Evolutionary conservation across 495 filamentous ascomycete species (phyloP).

Genomic region (Aeminium ludgeri): DNA sequence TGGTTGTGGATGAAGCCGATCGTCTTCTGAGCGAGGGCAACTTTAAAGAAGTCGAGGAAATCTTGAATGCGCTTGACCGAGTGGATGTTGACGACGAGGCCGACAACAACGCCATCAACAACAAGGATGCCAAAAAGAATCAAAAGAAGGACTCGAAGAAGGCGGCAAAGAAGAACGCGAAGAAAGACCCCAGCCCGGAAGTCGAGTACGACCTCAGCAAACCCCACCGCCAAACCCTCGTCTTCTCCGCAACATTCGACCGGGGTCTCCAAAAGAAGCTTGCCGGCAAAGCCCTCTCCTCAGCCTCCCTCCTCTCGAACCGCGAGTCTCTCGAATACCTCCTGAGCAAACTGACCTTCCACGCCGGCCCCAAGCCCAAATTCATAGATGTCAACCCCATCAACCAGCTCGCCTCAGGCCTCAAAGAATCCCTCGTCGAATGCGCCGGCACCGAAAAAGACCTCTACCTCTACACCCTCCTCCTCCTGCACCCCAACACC

Average conservation of each 20-base stretch:
- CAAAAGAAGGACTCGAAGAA: slow-evolving; percentile 9
- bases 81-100: slow-evolving; percentile 30
- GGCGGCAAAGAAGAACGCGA: not conserved
- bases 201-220: slow-evolving; percentile 11
- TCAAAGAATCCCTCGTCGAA: slow-evolving; percentile 83
- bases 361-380: slow-evolving; percentile 55
- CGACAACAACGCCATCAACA: slow-evolving; percentile 12
- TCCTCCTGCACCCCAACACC: slow-evolving; percentile 64
- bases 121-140: not conserved
- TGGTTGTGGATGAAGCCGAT: slow-evolving; percentile 92
- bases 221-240: slow-evolving; percentile 58
- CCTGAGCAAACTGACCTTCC: slow-evolving; percentile 75
- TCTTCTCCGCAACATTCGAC: slow-evolving; percentile 95
- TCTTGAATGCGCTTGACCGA: slow-evolving; percentile 58
- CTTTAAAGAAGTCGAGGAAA: slow-evolving; percentile 84
- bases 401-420: slow-evolving; percentile 65
- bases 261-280: slow-evolving; percentile 79
- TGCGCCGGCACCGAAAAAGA: slow-evolving; percentile 91
- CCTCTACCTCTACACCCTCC: slow-evolving; percentile 76
- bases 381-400: slow-evolving; percentile 83
- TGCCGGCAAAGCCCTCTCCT: slow-evolving; percentile 47
- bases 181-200: not conserved
- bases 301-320: slow-evolving; percentile 42
- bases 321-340: slow-evolving; percentile 84
- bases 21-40: slow-evolving; percentile 80